Percentiles rank a stretch among this genome's conserved stretches.
phyloP scores from a whole-genome alignment of 495 filamentous ascomycete genomes.

The Parmelia sp. region DNA sequence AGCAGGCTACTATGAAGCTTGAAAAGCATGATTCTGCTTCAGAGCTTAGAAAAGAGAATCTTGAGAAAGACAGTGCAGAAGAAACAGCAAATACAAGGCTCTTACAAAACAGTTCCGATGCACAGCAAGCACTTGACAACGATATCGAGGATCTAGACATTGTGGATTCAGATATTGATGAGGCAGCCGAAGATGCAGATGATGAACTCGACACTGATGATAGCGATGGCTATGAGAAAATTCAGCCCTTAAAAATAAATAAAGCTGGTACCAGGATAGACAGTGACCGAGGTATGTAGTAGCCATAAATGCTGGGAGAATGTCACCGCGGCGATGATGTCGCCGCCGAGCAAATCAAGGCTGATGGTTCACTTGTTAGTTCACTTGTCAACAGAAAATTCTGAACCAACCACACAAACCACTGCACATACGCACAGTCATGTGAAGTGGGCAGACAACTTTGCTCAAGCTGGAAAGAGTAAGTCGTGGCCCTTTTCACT shows the following conservation, averaged over 20 bases:
- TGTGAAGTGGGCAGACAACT: not conserved
- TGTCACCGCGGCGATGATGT: too few relatives aligned
- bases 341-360: not conserved
- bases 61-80: not conserved
- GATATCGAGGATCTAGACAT: not conserved
- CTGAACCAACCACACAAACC: not conserved
- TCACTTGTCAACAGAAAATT: not conserved
- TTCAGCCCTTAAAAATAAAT: not conserved
- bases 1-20: not conserved
- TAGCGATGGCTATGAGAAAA: not conserved
- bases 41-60: not conserved
- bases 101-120: not conserved
- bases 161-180: not conserved
- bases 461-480: slow-evolving; percentile 2
- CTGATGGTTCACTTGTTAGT: slow-evolving; percentile 1
- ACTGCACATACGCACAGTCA: not conserved
- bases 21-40: not conserved
- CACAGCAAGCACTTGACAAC: not conserved
- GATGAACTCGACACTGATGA: not conserved
- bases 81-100: not conserved
- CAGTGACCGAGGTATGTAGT: not conserved
- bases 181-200: not conserved
- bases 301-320: not conserved
- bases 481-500: not conserved
- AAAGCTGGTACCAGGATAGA: not conserved